These are phyloP conservation scores for Karstenula rhodostoma DNA, from an alignment of 2,329 filamentous ascomycete species.

Conservation along the genomic window DNA sequence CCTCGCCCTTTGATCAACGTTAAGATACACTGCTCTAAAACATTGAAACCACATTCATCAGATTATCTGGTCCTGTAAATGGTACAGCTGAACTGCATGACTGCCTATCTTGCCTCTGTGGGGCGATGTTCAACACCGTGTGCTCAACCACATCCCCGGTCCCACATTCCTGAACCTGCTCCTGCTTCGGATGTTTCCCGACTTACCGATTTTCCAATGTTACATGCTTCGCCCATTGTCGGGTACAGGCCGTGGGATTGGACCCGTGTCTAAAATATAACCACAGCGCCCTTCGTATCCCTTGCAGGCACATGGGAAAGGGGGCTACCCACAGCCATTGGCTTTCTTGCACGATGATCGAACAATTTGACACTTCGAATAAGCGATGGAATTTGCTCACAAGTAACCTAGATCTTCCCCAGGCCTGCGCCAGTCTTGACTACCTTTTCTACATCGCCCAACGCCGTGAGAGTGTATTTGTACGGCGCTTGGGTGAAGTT, in stretches of 20 bases:
- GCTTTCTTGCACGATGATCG: neutral
- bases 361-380: neutral
- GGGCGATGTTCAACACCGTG: neutral
- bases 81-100: neutral
- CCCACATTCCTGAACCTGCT: neutral
- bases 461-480: constrained; percentile 58
- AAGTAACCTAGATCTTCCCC: constrained; percentile 48
- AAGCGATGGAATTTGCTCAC: neutral
- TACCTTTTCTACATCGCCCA: constrained; percentile 52
- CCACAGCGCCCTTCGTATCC: neutral
- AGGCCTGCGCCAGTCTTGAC: constrained; percentile 58
- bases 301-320: neutral
- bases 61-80: neutral
- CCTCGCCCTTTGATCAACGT: too few relatives aligned
- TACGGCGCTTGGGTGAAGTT: constrained; percentile 60
- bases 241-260: neutral
- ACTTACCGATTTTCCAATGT: neutral
- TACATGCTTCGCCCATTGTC: neutral
- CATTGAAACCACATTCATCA: neutral
- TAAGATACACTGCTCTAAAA: neutral
- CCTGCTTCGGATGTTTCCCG: neutral
- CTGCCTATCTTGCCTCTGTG: neutral
- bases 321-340: neutral
- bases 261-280: neutral
- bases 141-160: neutral